Percentiles rank a stretch among this genome's conserved stretches.
Evolutionary conservation across 768 basidiomycete species (phyloP).

Genomic region (Candolleomyces efflorescens): DNA sequence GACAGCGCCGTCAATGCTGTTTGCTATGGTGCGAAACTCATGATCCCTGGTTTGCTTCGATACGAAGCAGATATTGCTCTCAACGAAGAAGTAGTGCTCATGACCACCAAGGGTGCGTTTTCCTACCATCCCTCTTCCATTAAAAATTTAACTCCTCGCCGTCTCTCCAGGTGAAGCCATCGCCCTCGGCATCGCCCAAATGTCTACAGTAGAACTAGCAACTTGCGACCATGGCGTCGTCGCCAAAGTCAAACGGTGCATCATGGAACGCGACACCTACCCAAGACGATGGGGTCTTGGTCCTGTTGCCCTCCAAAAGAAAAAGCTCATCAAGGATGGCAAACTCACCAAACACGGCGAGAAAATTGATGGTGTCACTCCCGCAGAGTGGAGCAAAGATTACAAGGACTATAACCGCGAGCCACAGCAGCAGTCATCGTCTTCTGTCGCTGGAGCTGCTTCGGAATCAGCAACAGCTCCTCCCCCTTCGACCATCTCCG

Average conservation of each 20-base stretch:
- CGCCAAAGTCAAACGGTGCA: constrained; percentile 98
- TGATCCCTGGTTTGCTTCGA: constrained; percentile 97
- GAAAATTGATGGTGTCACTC: constrained; percentile 82
- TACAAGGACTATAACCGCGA: constrained; percentile 92
- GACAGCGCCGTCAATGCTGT: constrained; percentile 99
- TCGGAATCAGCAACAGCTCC: constrained; percentile 19
- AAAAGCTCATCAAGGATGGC: constrained; percentile 97
- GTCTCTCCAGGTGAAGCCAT: constrained; percentile 74
- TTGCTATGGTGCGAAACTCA: constrained; percentile 98
- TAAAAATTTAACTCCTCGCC: constrained; percentile 6
- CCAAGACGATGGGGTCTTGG: constrained; percentile 98
- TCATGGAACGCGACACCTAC: constrained; percentile 99
- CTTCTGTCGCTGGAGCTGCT: constrained; percentile 1
- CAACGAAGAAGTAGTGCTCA: constrained; percentile 94
- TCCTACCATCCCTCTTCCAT: background rate
- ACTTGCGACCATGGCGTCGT: constrained; percentile 99
- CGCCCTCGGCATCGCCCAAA: constrained; percentile 91
- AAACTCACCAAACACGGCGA: constrained; percentile 95
- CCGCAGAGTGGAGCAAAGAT: constrained; percentile 85
- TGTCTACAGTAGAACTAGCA: constrained; percentile 97
- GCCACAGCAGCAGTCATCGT: constrained; percentile 14
- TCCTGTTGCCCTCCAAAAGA: constrained; percentile 96
- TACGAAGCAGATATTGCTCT: constrained; percentile 94
- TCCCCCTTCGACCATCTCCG: constrained; percentile 13
- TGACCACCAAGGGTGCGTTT: constrained; percentile 90